Evolutionary conservation across 345 rosid species (phyloP).

Genomic region (Odontarrhena argentea): DNA sequence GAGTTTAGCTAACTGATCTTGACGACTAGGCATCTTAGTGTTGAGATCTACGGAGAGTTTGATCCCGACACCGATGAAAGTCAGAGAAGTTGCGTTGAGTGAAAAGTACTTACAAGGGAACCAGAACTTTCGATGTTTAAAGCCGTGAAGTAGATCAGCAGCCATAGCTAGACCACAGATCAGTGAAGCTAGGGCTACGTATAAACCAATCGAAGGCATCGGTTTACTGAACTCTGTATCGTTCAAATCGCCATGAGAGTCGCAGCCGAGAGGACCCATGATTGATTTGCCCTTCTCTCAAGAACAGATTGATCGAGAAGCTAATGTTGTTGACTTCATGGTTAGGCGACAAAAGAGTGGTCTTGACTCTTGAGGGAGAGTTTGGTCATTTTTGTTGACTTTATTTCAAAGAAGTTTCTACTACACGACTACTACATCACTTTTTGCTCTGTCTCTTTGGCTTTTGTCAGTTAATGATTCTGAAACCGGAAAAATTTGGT

Average conservation of each 20-base stretch:
- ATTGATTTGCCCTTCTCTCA: background rate
- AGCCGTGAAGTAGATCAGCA: conserved; percentile 61
- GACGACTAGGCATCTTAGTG: conserved; percentile 80
- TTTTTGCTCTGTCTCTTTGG: no score
- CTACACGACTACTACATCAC: no score
- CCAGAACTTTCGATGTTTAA: conserved; percentile 65
- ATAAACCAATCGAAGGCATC: conserved; percentile 82
- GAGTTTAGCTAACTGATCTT: conserved; percentile 86
- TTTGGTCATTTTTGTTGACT: no score
- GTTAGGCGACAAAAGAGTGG: background rate
- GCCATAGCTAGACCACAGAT: conserved; percentile 76
- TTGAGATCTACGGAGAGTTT: conserved; percentile 88
- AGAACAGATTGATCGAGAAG: background rate
- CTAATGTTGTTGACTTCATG: conserved; percentile 4
- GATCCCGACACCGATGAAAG: conserved; percentile 65
- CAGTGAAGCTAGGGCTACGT: conserved; percentile 73
- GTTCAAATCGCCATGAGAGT: conserved; percentile 60
- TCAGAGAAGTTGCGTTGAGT: conserved; percentile 80
- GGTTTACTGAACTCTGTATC: conserved; percentile 66
- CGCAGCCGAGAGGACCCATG: conserved; percentile 68
- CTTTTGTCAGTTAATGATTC: no score
- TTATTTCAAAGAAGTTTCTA: no score
- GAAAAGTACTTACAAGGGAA: conserved; percentile 73
- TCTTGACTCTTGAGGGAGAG: background rate
- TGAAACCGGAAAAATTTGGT: no score